These are phyloP conservation scores for Bombardia bombarda DNA, from an alignment of 495 filamentous ascomycete genomes.

Conservation along the genomic window DNA sequence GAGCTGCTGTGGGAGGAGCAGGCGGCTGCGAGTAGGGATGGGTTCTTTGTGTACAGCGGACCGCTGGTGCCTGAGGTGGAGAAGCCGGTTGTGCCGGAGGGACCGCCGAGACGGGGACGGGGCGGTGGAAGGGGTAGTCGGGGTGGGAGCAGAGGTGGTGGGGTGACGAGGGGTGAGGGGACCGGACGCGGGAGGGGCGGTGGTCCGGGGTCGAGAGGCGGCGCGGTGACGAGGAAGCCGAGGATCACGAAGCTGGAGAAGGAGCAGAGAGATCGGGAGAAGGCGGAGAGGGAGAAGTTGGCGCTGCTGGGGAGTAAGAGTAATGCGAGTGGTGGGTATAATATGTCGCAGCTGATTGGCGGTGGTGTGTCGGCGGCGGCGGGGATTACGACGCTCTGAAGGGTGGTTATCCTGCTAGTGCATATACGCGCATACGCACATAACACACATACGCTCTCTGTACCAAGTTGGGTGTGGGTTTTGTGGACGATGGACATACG, in stretches of 20 bases:
- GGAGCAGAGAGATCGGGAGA: slow-evolving; percentile 54
- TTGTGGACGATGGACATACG: too few relatives aligned
- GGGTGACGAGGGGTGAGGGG: slow-evolving; percentile 31
- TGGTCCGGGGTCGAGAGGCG: slow-evolving; percentile 70
- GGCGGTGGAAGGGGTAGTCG: slow-evolving; percentile 50
- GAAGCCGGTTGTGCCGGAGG: slow-evolving; percentile 70
- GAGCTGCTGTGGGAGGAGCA: slow-evolving; percentile 94
- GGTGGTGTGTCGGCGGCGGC: too few relatives aligned
- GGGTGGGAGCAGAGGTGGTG: slow-evolving; percentile 41
- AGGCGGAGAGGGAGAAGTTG: slow-evolving; percentile 36
- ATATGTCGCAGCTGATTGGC: too few relatives aligned
- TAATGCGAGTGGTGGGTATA: not conserved
- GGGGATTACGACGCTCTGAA: too few relatives aligned
- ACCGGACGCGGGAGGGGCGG: slow-evolving; percentile 48
- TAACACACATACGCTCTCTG: too few relatives aligned
- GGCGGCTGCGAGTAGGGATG: slow-evolving; percentile 86
- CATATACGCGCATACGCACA: too few relatives aligned
- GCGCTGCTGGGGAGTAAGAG: slow-evolving; percentile 10
- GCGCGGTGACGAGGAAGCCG: slow-evolving; percentile 66
- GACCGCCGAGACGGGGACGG: slow-evolving; percentile 68
- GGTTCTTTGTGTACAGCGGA: slow-evolving; percentile 83
- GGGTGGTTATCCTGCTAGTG: too few relatives aligned
- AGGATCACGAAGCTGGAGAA: slow-evolving; percentile 79
- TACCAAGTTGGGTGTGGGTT: too few relatives aligned
- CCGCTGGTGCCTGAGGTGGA: slow-evolving; percentile 80